Evolutionary conservation across 352 stramenopile species (phyloP), one percentile per base, ranked within the genome.

Genomic region (Saprolegnia parasitica): DNA sequence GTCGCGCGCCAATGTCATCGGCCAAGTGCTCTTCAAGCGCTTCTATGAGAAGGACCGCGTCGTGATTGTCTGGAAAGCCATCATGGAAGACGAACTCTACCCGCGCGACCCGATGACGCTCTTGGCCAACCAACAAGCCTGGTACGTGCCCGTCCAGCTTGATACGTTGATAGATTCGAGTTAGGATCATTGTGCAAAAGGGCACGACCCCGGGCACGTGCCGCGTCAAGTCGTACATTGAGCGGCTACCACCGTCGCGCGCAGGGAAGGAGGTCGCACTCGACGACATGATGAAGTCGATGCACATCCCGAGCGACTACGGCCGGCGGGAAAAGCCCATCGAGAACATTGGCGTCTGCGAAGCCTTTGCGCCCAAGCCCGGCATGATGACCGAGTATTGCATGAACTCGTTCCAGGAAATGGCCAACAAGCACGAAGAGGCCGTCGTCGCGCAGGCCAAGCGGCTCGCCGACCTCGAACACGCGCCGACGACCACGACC

Each of bases 281-380:
- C 4, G 63, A 70, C 23, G 63, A 70, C 45, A 70, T 70, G 63
- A 70, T 70, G 63, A 70, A 70, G 40, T 61, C 63, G 39, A 61
- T 70, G 63, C 63, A 70, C 23, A 58, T 70, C 29, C 63, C 63
- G 5, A 61, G 29, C 21, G 15, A 40, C 21, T 70, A 61, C 21
- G 63, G 23, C 23, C 24, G 35, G 9, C 52, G 52, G 11, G 52
- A 60, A 42, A 49, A 49, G 42, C 11, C 20, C 52, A 40, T 60
- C 20, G 52, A 60, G 20, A 60, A 40, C 35, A 15, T 40, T 60
- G 52, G 52, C 24, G 52, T 40, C 11, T 60, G 52, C 35, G 52
- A 60, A 60, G 52, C 52, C 11, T 60, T 60, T 40, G 24, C 52
- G 24, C 52, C 52, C 24, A 60, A 60, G 20, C 52, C 52, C 13